phyloP scores from a whole-genome alignment of 306 rosid species.

The Spatholobus suberectus region DNA sequence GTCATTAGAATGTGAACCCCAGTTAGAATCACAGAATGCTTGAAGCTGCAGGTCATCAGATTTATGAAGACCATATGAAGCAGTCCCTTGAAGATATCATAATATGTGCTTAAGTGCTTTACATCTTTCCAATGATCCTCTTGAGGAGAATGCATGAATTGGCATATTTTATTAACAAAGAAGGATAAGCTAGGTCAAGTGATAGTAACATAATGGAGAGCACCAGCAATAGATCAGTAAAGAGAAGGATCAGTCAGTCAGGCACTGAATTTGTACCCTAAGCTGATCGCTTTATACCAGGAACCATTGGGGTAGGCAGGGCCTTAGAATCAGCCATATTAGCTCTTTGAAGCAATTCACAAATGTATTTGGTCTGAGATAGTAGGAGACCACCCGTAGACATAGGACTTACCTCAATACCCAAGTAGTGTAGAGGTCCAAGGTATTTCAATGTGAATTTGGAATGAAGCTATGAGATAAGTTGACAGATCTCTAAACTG shows the following conservation, averaged over 20 bases:
- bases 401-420: background rate
- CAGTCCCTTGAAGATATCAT: background rate
- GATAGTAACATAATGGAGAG: background rate
- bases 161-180: background rate
- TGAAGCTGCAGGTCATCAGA: background rate
- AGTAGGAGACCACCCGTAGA: background rate
- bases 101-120: background rate
- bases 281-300: background rate
- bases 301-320: background rate
- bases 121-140: background rate
- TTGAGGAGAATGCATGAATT: background rate
- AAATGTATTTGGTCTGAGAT: background rate
- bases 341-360: background rate
- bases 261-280: background rate
- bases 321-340: background rate
- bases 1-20: background rate
- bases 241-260: background rate
- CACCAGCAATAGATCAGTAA: background rate
- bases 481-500: background rate
- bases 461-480: background rate
- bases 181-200: background rate
- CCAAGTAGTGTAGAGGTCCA: background rate
- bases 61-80: background rate
- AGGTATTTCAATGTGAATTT: background rate
- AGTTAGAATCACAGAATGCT: background rate